These are phyloP conservation scores for Cladorrhinum samala DNA, from an alignment of 495 filamentous ascomycete genomes.

Conservation along the genomic window DNA sequence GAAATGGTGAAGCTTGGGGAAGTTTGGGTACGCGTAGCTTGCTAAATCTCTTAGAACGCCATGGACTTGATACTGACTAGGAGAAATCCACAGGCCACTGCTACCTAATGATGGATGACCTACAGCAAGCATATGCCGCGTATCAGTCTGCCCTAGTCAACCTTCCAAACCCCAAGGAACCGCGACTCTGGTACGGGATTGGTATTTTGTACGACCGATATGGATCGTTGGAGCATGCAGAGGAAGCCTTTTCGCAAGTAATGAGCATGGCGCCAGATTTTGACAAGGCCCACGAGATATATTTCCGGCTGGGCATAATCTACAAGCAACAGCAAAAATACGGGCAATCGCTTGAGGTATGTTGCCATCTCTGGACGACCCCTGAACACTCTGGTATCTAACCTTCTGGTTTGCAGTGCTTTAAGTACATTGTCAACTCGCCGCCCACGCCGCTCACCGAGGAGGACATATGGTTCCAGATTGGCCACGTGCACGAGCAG, in stretches of 20 bases:
- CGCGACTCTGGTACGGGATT: constrained; percentile 98
- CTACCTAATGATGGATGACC: constrained; percentile 98
- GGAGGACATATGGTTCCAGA: constrained; percentile 99
- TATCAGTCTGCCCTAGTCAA: constrained; percentile 96
- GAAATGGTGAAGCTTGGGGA: constrained; percentile 94
- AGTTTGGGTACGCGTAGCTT: constrained; percentile 63
- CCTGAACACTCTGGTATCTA: background rate
- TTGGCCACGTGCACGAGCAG: constrained; percentile 97
- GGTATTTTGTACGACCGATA: constrained; percentile 97
- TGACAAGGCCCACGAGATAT: constrained; percentile 98
- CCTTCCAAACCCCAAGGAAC: constrained; percentile 93
- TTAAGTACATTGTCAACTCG: constrained; percentile 93
- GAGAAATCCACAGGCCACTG: constrained; percentile 90
- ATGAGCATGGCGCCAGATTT: constrained; percentile 99
- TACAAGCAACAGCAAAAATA: constrained; percentile 99
- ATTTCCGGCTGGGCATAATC: constrained; percentile 97
- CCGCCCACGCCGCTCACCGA: constrained; percentile 90
- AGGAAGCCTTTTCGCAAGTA: constrained; percentile 97
- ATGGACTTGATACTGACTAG: too few relatives aligned
- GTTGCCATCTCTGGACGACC: constrained; percentile 10
- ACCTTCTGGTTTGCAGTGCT: constrained; percentile 65
- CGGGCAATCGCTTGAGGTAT: constrained; percentile 80
- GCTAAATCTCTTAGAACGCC: too few relatives aligned
- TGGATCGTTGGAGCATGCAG: constrained; percentile 93
- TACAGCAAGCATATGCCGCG: constrained; percentile 95